Base-by-base conservation (phyloP, 805 yeast species). In the Candida chilensis region DNA sequence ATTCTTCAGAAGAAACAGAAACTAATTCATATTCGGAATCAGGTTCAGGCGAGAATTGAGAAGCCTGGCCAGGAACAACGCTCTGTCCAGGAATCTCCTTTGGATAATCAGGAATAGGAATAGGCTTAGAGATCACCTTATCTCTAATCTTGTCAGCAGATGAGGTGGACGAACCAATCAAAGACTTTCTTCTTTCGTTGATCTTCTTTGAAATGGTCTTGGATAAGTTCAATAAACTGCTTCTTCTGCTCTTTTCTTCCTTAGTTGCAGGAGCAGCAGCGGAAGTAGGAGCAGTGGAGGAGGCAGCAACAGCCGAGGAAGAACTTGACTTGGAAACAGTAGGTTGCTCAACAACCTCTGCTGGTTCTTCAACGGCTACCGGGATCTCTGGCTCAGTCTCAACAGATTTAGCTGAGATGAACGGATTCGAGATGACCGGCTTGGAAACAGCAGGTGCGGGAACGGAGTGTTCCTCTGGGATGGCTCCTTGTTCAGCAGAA, bases 1-100 rank as follows among this genome's bases (percentile, higher is more conserved):
- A 63, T 35, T 63, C 69, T 17, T 21, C 37, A 36, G 60, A 66
- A 13, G 54, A 46, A 10, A 63, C 63, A 7, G 56, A 46, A 31
- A 40, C 40, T 13, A 43, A 43, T 17, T 45, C 50, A 16, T 15
- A 17, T 14, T 25, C 27, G 25, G 31, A 28, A 3, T 18, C 27
- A 14, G 18, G 5, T 19, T 15, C 17, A 16, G 14, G 11, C 5
- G 11, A 11, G 12, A 10, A 11, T 7, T 14, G 8, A 10, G 10
- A 7, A 10, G 26, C 12, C 12, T 9, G 7, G 7, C 26, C 26
- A 24, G 13, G 9, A 9, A 8, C 26, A 25, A 8, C n/a, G 10
- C 18, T 7, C 18, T 5, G n/a, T 5, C 17, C 25, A 8, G 9
- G 28, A 17, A 18, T 7, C 22, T 5, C 27, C 32, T 12, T 22